Evolutionary conservation across 1,284 basidiomycete genomes (phyloP), one percentile per base, ranked within the genome.

Genomic region (Naganishia albida): DNA sequence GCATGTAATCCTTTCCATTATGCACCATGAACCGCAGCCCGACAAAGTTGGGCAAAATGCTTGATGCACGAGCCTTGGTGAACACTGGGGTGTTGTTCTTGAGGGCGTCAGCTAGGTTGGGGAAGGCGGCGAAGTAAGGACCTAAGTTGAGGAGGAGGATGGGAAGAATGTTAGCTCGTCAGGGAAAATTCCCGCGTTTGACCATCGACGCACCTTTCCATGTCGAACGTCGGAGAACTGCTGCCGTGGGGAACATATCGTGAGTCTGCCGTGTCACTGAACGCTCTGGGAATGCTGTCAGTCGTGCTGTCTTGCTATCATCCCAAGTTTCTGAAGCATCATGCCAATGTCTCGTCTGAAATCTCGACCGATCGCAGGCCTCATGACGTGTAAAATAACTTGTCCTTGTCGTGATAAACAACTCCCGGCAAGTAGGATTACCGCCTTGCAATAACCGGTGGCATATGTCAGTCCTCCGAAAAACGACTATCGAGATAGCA

Each of bases 41-140:
- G 55, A 96, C 90, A 73, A 94, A 96, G 73, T 91, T 93, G 1
- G 95, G 95, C 10, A 99, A 82, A 74, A 99, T 90, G 7, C 94
- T 97, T 74, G 93, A 97, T 48, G 90, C 83, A 65, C 95, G 83
- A 7, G 92, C 91, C 71, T 93, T 86, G 0, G 95, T 99, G 73
- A 87, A 86, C 75, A 99, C 94, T 0, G 93, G 86, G 30, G 87
- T 84, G 79, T 92, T 91, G 80, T 88, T 88, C 70, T 87, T 83
- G 63, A 93, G 81, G 2, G 94, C 90, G 63, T 93, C 87, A 48
- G 87, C 85, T 68, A 98, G 82, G 73, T 93, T 92, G 8, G 93
- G 91, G 79, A 98, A 97, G 16, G 93, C 86, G 60, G 95, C 90
- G 74, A 98, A 97, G 81, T 88, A 97, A 23, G 94, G 94, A 7